Evolutionary conservation across 495 filamentous ascomycete genomes (phyloP).

Genomic region (Penicillium steckii): DNA sequence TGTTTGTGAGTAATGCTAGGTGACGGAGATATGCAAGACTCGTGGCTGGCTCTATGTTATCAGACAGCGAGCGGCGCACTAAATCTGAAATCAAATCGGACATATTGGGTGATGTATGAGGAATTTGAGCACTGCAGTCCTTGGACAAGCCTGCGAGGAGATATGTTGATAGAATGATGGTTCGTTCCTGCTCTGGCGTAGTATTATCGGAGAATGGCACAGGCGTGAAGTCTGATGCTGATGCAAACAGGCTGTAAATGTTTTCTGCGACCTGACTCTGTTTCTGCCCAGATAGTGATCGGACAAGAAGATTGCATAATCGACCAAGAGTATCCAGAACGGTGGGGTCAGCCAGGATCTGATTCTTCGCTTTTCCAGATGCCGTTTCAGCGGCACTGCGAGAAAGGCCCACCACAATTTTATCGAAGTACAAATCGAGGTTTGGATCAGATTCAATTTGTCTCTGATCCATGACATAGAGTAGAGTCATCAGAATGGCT

Average conservation of each 20-base stretch:
- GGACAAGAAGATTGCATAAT: constrained; percentile 59
- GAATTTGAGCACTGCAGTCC: constrained; percentile 28
- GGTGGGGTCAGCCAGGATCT: constrained; percentile 51
- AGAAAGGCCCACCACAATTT: constrained; percentile 55
- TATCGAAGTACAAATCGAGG: constrained; percentile 58
- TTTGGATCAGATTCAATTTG: constrained; percentile 47
- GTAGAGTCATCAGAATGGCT: constrained; percentile 61
- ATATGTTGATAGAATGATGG: constrained; percentile 61
- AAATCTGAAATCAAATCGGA: constrained; percentile 41
- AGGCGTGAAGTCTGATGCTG: constrained; percentile 31
- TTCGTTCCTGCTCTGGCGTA: constrained; percentile 39
- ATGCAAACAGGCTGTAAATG: constrained; percentile 56
- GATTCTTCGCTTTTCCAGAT: constrained; percentile 35
- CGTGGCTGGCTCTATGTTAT: constrained; percentile 35
- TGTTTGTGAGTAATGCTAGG: constrained; percentile 63
- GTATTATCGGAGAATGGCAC: constrained; percentile 39
- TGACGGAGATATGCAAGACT: constrained; percentile 58
- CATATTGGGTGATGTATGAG: constrained; percentile 35
- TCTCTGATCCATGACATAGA: constrained; percentile 62
- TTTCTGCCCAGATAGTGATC: constrained; percentile 49
- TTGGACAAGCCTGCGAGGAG: constrained; percentile 57
- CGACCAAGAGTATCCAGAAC: constrained; percentile 63
- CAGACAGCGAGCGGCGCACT: constrained; percentile 32
- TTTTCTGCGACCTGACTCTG: constrained; percentile 56
- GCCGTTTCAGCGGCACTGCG: constrained; percentile 44